Percentiles rank a stretch among this genome's conserved stretches.
These are phyloP conservation scores for Aspergillus fumigatiaffinis DNA, from an alignment of 2,329 filamentous ascomycete genomes.

Conservation along the genomic window DNA sequence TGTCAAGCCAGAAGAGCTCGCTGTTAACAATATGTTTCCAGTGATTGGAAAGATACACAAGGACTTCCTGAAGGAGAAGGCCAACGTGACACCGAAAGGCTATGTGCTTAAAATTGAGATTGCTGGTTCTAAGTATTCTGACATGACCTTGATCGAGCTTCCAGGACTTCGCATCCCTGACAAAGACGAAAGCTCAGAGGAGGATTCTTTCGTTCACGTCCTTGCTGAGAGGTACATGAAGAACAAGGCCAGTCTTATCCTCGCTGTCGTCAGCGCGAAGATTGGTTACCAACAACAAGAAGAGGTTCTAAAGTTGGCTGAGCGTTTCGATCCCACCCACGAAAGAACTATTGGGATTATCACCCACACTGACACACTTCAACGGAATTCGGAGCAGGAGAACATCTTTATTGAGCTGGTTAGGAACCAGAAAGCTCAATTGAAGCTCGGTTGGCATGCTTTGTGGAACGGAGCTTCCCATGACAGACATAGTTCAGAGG, in stretches of 20 bases:
- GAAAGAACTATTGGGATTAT: conserved; percentile 44
- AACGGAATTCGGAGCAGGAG: conserved; percentile 35
- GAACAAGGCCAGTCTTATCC: conserved; percentile 42
- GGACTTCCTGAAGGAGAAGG: conserved; percentile 19
- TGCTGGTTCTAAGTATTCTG: conserved; percentile 55
- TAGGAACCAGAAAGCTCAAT: conserved; percentile 41
- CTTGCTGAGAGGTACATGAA: conserved; percentile 43
- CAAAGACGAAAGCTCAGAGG: conserved; percentile 51
- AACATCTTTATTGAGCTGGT: conserved; percentile 36
- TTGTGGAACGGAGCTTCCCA: too few species aligned
- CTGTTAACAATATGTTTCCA: not conserved
- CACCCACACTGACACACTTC: conserved; percentile 45
- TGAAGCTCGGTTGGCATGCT: conserved; percentile 48
- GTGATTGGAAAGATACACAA: conserved; percentile 25
- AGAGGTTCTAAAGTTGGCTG: conserved; percentile 35
- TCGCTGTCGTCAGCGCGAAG: conserved; percentile 45
- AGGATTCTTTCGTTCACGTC: conserved; percentile 52
- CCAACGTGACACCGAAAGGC: conserved; percentile 35
- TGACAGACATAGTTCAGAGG: too few species aligned
- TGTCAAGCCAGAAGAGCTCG: conserved; percentile 12
- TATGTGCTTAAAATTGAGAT: conserved; percentile 58
- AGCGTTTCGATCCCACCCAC: conserved; percentile 27
- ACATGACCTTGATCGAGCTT: conserved; percentile 60
- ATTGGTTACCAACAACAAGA: conserved; percentile 42
- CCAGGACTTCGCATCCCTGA: conserved; percentile 57